Evolutionary conservation across 306 rosid species (phyloP).

Genomic region (Rubus idaeus): DNA sequence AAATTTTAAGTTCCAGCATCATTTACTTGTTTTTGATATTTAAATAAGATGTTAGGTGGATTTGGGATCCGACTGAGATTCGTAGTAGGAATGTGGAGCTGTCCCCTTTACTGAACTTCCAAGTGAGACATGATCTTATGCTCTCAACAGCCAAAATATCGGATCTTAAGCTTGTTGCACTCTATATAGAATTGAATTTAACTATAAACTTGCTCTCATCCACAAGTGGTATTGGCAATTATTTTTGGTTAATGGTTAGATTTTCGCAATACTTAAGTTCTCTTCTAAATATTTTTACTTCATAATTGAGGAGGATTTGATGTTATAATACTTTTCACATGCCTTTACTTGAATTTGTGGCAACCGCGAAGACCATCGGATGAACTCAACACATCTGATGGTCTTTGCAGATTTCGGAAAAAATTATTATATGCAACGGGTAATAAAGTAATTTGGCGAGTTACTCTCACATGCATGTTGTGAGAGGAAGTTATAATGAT

Average conservation of each 20-base stretch:
- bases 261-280: too few relatives aligned
- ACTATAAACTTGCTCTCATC: not conserved
- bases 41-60: not conserved
- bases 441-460: not conserved
- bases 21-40: not conserved
- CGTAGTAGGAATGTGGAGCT: constrained; percentile 8
- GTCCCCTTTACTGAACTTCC: not conserved
- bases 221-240: not conserved
- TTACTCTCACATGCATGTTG: not conserved
- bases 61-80: constrained; percentile 2
- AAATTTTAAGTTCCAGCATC: not conserved
- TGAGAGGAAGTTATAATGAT: not conserved
- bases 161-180: constrained; percentile 39
- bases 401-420: not conserved
- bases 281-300: too few relatives aligned
- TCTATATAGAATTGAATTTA: not conserved
- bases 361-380: not conserved
- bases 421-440: too few relatives aligned
- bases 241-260: not conserved
- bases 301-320: too few relatives aligned
- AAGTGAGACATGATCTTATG: constrained; percentile 19
- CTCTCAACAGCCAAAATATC: constrained; percentile 28
- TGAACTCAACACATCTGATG: not conserved
- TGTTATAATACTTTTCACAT: not conserved
- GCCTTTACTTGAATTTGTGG: not conserved